Evolutionary conservation across 805 yeast species (phyloP).

Genomic region (Saturnispora zaruensis): DNA sequence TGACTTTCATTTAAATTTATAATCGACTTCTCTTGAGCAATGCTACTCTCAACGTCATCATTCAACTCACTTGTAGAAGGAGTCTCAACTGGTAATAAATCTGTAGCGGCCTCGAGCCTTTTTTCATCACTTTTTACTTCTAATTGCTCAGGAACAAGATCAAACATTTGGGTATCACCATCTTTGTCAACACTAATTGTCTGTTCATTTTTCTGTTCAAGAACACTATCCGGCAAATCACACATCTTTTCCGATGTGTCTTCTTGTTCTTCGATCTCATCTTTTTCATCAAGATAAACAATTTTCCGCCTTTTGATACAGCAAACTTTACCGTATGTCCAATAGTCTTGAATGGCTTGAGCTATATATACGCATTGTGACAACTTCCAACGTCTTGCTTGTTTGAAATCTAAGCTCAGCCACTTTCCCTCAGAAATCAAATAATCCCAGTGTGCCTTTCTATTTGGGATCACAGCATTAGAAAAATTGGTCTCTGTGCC

Average conservation of each 20-base stretch:
- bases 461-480: conserved; percentile 17
- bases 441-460: conserved; percentile 59
- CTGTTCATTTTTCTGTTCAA: not conserved
- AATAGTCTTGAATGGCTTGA: conserved; percentile 65
- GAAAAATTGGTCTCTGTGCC: conserved; percentile 14
- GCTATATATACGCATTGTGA: conserved; percentile 66
- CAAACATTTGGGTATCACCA: not conserved
- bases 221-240: not conserved
- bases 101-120: not conserved
- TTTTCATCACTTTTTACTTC: not conserved
- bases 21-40: not conserved
- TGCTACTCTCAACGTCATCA: not conserved
- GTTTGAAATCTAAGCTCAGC: conserved; percentile 73
- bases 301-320: conserved; percentile 51
- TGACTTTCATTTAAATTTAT: conserved; percentile 29
- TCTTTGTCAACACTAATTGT: conserved; percentile 9
- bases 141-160: not conserved
- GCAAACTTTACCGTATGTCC: conserved; percentile 64
- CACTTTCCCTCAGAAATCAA: conserved; percentile 72
- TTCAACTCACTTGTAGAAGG: not conserved
- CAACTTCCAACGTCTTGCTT: conserved; percentile 57
- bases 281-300: conserved; percentile 16
- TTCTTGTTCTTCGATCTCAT: conserved; percentile 6
- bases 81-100: not conserved
- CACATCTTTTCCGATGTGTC: conserved; percentile 10